Evolutionary conservation across 2,329 filamentous ascomycete genomes (phyloP), one percentile per base, ranked within the genome.

Genomic region (Nigrograna mackinnonii): DNA sequence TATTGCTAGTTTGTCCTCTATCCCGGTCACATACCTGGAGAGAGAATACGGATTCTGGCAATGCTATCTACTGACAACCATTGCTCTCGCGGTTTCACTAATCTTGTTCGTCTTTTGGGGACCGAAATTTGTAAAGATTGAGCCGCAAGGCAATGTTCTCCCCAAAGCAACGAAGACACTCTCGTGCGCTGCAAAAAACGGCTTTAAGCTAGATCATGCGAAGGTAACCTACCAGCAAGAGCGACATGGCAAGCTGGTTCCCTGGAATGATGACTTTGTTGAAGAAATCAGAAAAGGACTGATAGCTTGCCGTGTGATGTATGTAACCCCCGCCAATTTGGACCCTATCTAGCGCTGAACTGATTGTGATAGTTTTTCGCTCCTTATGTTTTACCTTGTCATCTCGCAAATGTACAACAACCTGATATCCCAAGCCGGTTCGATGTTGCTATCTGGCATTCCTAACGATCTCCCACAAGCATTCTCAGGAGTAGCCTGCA

Each of bases 21-120:
- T 88, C 52, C 82, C 80, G 9, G 87, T 83, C 1, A 82, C 81
- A 1, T 83, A 83, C 58, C 78, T 87, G 74, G 86, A 89, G 65
- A 71, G 78, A 47, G 76, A 84, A 57, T 67, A 84, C 44, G 83
- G 82, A 4, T 89, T 87, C 67, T 82, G 85, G 85, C 77, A 78
- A 2, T 84, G 81, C 2, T 88, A 77, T 55, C 64, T 85, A 18
- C 67, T 85, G 37, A 77, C 79, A 39, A 79, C 84, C 52, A 74
- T 74, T 64, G 78, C 85, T 68, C 86, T 89, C 68, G 70, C 78
- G 43, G 62, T 83, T 13, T 82, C 81, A 33, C 78, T 85, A 22
- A 63, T 77, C 26, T 71, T 84, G 28, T 72, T 82, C 12, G 48
- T 79, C 28, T 46, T 62, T 5, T 53, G 47, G 21, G 51, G 48